Evolutionary conservation across 176 grass and related monocot species (phyloP), one percentile per base, ranked within the genome.

Genomic region (Stipa capillata): DNA sequence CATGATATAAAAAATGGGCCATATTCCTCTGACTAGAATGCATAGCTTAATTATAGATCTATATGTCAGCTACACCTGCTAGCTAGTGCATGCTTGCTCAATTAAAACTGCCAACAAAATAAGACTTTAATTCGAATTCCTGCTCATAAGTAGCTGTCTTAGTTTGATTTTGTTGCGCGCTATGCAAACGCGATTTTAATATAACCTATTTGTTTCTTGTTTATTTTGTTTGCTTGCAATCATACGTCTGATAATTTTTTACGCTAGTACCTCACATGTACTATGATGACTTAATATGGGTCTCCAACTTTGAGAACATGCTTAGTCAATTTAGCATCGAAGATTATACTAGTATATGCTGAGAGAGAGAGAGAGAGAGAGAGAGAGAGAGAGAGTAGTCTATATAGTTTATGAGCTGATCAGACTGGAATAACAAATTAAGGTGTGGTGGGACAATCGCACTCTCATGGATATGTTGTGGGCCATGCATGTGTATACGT

Each of bases 401-500:
- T 20, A 18, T n/a, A n/a, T 61, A 57, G 18, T 25, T 50, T 73
- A 69, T 35, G 27, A 25, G 41, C 5, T 23, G 11, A 59, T 85
- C 21, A 12, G 34, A 28, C 50, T 1, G 51, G 48, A 47, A 48
- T 71, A 37, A 37, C n/a, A 57, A 69, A 29, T 1, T 34, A 56
- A 76, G 40, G 20, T 44, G 37, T 37, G 18, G 68, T 16, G 28
- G 24, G 57, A 34, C 58, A 64, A 54, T 57, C 69, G 32, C 23
- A 33, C 48, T 69, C 8, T 69, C 71, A 31, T 75, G 69, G 71
- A 11, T 31, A 60, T 31, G 32, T 52, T 52, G 85, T 76, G 79
- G 72, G 85, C 53, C 85, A 77, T n/a, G n/a, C n/a, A n/a, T 14
- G 62, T 81, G 85, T 32, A 68, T 67, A 33, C 14, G 42, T 62